These are phyloP conservation scores for Debaryomyces psychrophilus DNA, from an alignment of 1,139 yeast genomes.

Conservation along the genomic window DNA sequence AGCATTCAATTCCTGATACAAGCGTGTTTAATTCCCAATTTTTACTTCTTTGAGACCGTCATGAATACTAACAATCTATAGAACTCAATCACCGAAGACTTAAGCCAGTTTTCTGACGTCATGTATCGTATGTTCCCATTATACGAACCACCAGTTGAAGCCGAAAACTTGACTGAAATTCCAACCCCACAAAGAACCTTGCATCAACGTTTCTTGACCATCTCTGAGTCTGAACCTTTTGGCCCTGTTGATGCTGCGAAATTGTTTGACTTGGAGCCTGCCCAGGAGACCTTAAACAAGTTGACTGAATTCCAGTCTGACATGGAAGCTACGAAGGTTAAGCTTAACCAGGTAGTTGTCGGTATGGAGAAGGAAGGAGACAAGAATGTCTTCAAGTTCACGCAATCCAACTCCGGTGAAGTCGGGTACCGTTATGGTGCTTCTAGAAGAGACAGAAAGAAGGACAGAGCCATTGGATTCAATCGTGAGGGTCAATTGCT, in stretches of 20 bases:
- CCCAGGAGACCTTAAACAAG: constrained; percentile 70
- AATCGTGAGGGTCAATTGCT: constrained; percentile 70
- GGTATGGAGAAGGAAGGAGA: constrained; percentile 61
- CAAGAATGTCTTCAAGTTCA: constrained; percentile 69
- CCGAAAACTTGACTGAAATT: constrained; percentile 87
- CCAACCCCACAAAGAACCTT: constrained; percentile 87
- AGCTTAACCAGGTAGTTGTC: constrained; percentile 40
- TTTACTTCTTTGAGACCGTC: not conserved
- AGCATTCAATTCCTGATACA: constrained; percentile 18
- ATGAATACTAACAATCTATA: constrained; percentile 38
- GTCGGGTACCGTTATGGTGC: constrained; percentile 95
- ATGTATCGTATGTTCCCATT: constrained; percentile 85
- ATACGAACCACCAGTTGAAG: constrained; percentile 48
- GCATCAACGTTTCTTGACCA: constrained; percentile 80
- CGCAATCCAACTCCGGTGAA: constrained; percentile 74
- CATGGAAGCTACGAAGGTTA: constrained; percentile 26
- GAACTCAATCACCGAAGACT: constrained; percentile 52
- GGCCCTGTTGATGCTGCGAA: constrained; percentile 97
- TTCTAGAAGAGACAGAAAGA: constrained; percentile 83
- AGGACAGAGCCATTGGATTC: constrained; percentile 77
- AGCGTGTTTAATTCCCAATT: not conserved
- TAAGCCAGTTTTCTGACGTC: constrained; percentile 56
- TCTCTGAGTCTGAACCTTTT: constrained; percentile 95
- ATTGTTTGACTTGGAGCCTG: constrained; percentile 81
- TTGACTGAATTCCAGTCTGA: constrained; percentile 59